Conservation (phyloP, 129 eudicot species). For the Ambrosia artemisiifolia region DNA sequence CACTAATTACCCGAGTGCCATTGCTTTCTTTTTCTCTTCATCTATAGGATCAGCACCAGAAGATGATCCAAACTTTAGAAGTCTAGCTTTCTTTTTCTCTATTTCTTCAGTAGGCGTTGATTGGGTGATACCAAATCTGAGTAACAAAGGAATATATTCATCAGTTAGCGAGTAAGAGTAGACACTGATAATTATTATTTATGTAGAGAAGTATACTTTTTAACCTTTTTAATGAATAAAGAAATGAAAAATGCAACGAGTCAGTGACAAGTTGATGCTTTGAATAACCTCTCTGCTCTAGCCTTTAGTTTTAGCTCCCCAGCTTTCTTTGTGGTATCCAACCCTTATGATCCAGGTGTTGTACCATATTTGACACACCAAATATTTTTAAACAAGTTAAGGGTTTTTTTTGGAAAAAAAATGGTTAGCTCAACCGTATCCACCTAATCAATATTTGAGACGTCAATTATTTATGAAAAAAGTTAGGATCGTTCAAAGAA, state of each 20-base stretch:
- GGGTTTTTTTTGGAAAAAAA: too few relatives aligned
- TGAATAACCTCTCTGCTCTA: too few relatives aligned
- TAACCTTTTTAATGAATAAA: conserved; percentile 9
- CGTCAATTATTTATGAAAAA: neutral
- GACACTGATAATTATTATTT: neutral
- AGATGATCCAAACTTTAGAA: conserved; percentile 72
- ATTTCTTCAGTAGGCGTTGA: conserved; percentile 62
- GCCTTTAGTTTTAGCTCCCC: too few relatives aligned
- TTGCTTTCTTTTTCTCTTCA: conserved; percentile 93
- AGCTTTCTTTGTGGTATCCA: too few relatives aligned
- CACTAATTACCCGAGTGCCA: conserved; percentile 67
- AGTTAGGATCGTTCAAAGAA: neutral
- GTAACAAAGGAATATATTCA: conserved; percentile 10
- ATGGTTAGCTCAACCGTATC: too few relatives aligned
- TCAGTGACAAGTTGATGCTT: too few relatives aligned
- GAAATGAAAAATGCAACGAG: too few relatives aligned
- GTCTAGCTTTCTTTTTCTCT: conserved; percentile 89
- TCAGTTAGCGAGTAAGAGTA: neutral
- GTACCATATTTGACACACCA: too few relatives aligned
- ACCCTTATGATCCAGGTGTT: too few relatives aligned
- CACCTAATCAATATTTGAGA: too few relatives aligned
- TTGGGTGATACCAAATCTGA: conserved; percentile 67
- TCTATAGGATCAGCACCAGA: conserved; percentile 45
- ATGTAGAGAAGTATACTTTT: neutral
- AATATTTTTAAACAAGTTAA: too few relatives aligned